Base-by-base conservation (phyloP, 2,329 filamentous ascomycete species). In the Zarea fungicola region DNA sequence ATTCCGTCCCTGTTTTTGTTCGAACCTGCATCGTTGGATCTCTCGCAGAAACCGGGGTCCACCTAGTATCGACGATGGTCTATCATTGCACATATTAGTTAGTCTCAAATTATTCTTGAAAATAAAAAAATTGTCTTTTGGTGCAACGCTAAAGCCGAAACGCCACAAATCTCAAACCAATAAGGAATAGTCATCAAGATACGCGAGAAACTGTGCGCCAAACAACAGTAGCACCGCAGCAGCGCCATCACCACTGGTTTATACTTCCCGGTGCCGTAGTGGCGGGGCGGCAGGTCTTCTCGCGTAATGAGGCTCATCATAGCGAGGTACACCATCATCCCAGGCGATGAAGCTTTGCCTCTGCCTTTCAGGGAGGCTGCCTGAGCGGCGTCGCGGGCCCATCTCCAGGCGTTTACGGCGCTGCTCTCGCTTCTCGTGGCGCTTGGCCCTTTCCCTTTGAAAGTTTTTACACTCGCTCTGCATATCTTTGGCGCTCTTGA, bases 401-500 rank as follows among this genome's bases (percentile, higher is more conserved):
- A 63, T 62, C 32, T 60, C 56, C 42, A 55, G 55, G 10, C 41
- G 51, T n/a, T 48, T 48, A 41, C 44, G 36, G 26, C 52, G 47
- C 48, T 58, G 55, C 39, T 65, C 65, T 34, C 78, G 71, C 56
- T 57, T 73, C 48, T 75, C 64, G 55, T 78, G 77, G 16, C 78
- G 76, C 44, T 64, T 64, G 25, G 63, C 63, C 59, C 72, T 78
- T 60, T 80, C 71, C 43, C 68, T 53, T 49, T 74, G 65, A 65
- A 75, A 81, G 52, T 73, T 66, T 48, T 62, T 69, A 59, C 73
- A 65, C 60, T 77, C 74, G 39, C 76, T 67, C 35, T 62, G 61
- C 62, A 74, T 59, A 53, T 80, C 72, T 49, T 71, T 73, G 50
- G 70, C 78, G 54, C 80, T 74, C 63, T 81, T 79, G 60, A 81